phyloP scores from a whole-genome alignment of 495 filamentous ascomycete species.

The Neurospora sp. region DNA sequence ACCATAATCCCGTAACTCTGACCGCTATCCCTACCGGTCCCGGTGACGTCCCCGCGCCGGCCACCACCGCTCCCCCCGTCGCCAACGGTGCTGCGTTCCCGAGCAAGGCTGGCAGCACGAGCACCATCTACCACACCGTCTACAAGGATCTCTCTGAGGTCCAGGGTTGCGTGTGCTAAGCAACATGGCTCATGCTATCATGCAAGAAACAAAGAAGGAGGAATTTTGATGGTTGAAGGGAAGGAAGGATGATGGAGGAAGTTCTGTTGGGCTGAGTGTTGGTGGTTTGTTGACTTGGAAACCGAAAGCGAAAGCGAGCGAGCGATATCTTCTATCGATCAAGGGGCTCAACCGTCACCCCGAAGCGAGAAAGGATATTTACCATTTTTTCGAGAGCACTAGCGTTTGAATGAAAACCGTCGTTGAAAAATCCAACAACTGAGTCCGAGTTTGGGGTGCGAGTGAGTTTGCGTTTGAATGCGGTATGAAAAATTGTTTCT shows the following conservation, averaged over 20 bases:
- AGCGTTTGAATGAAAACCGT: not conserved
- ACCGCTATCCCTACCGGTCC: constrained; percentile 6
- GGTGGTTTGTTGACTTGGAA: not conserved
- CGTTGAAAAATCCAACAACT: not conserved
- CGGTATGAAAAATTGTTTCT: not conserved
- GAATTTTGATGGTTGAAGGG: not conserved
- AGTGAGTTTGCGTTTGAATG: not conserved
- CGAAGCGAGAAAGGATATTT: not conserved
- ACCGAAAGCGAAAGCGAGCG: not conserved
- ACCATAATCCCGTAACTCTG: constrained; percentile 14
- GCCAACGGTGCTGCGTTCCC: not conserved
- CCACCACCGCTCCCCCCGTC: constrained; percentile 3
- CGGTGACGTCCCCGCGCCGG: constrained; percentile 1
- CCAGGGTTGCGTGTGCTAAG: not conserved
- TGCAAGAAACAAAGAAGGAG: not conserved
- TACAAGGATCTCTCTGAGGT: constrained; percentile 20
- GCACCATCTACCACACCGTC: constrained; percentile 18
- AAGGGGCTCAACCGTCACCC: not conserved
- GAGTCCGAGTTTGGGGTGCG: not conserved
- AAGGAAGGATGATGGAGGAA: not conserved
- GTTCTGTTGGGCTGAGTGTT: not conserved
- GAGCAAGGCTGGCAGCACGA: constrained; percentile 5
- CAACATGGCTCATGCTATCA: not conserved
- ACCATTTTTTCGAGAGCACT: not conserved
- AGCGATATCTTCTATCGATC: not conserved